Conservation (phyloP, 768 basidiomycete genomes). For the Paxillus involutus region DNA sequence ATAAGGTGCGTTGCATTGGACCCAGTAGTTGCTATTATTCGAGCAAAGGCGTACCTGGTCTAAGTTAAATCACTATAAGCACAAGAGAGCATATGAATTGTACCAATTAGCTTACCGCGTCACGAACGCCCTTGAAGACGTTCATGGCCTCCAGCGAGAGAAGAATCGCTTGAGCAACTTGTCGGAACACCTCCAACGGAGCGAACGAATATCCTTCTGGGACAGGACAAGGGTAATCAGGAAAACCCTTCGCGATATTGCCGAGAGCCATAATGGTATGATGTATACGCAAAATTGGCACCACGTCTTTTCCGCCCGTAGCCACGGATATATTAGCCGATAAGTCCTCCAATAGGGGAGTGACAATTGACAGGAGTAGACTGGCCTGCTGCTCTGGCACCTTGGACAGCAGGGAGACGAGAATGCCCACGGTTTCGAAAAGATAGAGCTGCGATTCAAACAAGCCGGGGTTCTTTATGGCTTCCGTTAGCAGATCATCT, state of each 20-base stretch:
- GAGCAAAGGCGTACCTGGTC: constrained; percentile 92
- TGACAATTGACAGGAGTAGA: constrained; percentile 73
- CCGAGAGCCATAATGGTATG: constrained; percentile 95
- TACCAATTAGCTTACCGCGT: constrained; percentile 65
- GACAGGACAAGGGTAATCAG: constrained; percentile 76
- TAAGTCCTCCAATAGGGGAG: constrained; percentile 78
- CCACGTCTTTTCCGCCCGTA: constrained; percentile 61
- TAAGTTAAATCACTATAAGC: constrained; percentile 40
- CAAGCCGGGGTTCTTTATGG: constrained; percentile 64
- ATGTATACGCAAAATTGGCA: constrained; percentile 85
- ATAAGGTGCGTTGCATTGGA: constrained; percentile 84
- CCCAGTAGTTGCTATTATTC: constrained; percentile 88
- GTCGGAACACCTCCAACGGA: constrained; percentile 74
- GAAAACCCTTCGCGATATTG: constrained; percentile 95
- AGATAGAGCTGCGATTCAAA: constrained; percentile 94
- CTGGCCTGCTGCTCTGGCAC: constrained; percentile 65
- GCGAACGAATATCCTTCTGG: constrained; percentile 69
- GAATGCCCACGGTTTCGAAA: constrained; percentile 86
- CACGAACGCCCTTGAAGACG: constrained; percentile 79
- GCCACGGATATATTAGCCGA: constrained; percentile 53
- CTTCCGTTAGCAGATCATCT: constrained; percentile 76
- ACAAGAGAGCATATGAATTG: background rate
- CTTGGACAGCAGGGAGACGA: constrained; percentile 75
- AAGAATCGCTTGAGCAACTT: constrained; percentile 84
- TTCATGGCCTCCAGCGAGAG: constrained; percentile 90